Percentiles rank a stretch among this genome's conserved stretches.
Evolutionary conservation across 2,329 filamentous ascomycete genomes (phyloP).

Genomic region (Xylaria sp.): DNA sequence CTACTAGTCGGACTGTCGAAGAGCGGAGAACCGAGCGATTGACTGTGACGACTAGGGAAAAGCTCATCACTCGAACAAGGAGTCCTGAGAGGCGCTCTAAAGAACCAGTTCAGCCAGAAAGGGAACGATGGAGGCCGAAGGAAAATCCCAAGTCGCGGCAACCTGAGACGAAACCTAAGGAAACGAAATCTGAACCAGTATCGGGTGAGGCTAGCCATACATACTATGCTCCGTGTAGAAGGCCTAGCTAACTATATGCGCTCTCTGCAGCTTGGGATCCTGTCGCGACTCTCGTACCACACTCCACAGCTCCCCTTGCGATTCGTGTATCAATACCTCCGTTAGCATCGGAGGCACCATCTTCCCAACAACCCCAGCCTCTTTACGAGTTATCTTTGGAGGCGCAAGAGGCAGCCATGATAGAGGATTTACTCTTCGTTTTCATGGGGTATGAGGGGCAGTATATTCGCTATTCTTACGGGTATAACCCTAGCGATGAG

Average conservation of each 20-base stretch:
- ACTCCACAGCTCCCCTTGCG: constrained; percentile 65
- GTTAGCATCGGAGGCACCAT: constrained; percentile 78
- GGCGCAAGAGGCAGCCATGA: constrained; percentile 84
- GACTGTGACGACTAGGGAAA: constrained; percentile 71
- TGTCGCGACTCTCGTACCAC: constrained; percentile 76
- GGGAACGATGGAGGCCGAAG: constrained; percentile 52
- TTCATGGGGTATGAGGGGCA: constrained; percentile 99
- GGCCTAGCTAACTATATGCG: constrained; percentile 45
- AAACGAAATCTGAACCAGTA: constrained; percentile 60
- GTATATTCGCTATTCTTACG: constrained; percentile 87
- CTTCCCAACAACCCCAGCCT: constrained; percentile 72
- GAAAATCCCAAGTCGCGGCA: constrained; percentile 57
- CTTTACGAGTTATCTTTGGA: constrained; percentile 80
- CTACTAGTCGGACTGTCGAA: constrained; percentile 60
- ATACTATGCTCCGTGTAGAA: constrained; percentile 6
- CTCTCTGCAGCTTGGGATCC: constrained; percentile 76
- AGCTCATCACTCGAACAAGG: constrained; percentile 66
- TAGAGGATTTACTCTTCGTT: constrained; percentile 92
- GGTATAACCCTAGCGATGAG: constrained; percentile 85
- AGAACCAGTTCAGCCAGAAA: constrained; percentile 50
- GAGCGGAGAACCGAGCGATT: constrained; percentile 68
- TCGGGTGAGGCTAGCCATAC: constrained; percentile 56
- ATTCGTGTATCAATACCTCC: constrained; percentile 71
- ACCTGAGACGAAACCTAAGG: constrained; percentile 58
- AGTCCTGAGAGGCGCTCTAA: constrained; percentile 64